These are phyloP conservation scores for Saccharomycopsis oosterbeekiorum DNA, from an alignment of 805 yeast species.

Conservation along the genomic window DNA sequence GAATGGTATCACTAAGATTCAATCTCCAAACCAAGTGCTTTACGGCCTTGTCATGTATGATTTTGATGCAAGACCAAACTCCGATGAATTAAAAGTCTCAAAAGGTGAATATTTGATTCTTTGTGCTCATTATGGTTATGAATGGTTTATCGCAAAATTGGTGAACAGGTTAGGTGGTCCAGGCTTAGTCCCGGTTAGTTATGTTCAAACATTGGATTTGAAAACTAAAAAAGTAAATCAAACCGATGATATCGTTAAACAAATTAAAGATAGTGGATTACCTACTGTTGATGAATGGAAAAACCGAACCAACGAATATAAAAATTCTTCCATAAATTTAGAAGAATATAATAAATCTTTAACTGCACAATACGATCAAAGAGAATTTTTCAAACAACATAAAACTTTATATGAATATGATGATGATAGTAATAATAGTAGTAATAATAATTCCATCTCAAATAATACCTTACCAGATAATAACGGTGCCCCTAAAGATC, in stretches of 20 bases:
- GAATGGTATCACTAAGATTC: slow-evolving; percentile 19
- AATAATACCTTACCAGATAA: slow-evolving; percentile 13
- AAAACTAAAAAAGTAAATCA: slow-evolving; percentile 46
- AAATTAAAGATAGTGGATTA: slow-evolving; percentile 55
- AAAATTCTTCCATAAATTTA: slow-evolving; percentile 76
- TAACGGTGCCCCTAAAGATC: slow-evolving; percentile 1
- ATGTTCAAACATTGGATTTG: slow-evolving; percentile 77
- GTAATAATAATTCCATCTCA: slow-evolving; percentile 2
- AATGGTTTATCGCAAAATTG: slow-evolving; percentile 98
- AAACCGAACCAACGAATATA: slow-evolving; percentile 77
- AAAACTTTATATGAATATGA: not conserved
- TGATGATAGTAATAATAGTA: slow-evolving; percentile 8
- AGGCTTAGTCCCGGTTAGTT: slow-evolving; percentile 87
- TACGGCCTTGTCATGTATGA: slow-evolving; percentile 84
- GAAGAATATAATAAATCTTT: slow-evolving; percentile 24
- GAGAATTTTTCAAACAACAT: not conserved
- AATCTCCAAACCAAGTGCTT: slow-evolving; percentile 30
- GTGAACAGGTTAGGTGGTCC: slow-evolving; percentile 94
- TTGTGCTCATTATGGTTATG: slow-evolving; percentile 92
- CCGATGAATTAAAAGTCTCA: slow-evolving; percentile 75
- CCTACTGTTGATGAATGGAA: slow-evolving; percentile 98
- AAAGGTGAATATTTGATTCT: slow-evolving; percentile 87
- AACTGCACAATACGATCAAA: slow-evolving; percentile 2
- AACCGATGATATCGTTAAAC: slow-evolving; percentile 42
- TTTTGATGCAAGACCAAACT: slow-evolving; percentile 64